A percentile compares a stretch with the other conserved stretches of the same genome.
phyloP scores from a whole-genome alignment of 108 stramenopile genomes.

The Conticribra guillardii region DNA sequence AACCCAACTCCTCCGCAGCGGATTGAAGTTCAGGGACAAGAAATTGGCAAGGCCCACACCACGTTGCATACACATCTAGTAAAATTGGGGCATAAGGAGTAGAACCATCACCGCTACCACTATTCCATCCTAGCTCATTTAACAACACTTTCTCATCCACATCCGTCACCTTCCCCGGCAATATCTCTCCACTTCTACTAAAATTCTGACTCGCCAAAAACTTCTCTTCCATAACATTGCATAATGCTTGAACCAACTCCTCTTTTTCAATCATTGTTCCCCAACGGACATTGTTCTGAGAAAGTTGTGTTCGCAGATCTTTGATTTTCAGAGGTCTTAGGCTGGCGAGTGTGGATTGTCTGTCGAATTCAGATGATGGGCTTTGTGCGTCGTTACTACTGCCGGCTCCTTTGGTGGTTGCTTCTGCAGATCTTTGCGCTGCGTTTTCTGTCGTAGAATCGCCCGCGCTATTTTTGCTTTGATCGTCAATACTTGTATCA shows the following conservation, averaged over 20 bases:
- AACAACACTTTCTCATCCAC: slow-evolving; percentile 57
- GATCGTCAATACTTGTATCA: not conserved
- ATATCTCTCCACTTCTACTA: slow-evolving; percentile 59
- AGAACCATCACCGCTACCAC: slow-evolving; percentile 17
- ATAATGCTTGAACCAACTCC: slow-evolving; percentile 75
- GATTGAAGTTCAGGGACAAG: slow-evolving; percentile 71
- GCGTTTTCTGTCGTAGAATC: not conserved
- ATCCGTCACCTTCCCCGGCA: slow-evolving; percentile 64
- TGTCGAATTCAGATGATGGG: slow-evolving; percentile 41
- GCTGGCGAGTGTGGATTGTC: slow-evolving; percentile 44
- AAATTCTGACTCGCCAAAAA: slow-evolving; percentile 44
- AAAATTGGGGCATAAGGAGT: slow-evolving; percentile 57
- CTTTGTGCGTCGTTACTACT: not conserved
- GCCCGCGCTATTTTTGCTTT: too few relatives aligned
- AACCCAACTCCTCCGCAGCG: slow-evolving; percentile 68
- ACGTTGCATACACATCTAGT: slow-evolving; percentile 88
- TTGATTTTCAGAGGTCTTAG: slow-evolving; percentile 59
- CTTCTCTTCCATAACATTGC: slow-evolving; percentile 52
- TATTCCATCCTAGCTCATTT: slow-evolving; percentile 53
- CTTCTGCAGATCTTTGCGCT: slow-evolving; percentile 1
- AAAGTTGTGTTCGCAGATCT: slow-evolving; percentile 64
- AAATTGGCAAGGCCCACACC: slow-evolving; percentile 92
- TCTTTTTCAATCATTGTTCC: slow-evolving; percentile 75
- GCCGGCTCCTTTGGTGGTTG: not conserved
- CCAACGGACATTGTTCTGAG: slow-evolving; percentile 72